phyloP scores from a whole-genome alignment of 345 rosid species.

The Populus nigra region DNA sequence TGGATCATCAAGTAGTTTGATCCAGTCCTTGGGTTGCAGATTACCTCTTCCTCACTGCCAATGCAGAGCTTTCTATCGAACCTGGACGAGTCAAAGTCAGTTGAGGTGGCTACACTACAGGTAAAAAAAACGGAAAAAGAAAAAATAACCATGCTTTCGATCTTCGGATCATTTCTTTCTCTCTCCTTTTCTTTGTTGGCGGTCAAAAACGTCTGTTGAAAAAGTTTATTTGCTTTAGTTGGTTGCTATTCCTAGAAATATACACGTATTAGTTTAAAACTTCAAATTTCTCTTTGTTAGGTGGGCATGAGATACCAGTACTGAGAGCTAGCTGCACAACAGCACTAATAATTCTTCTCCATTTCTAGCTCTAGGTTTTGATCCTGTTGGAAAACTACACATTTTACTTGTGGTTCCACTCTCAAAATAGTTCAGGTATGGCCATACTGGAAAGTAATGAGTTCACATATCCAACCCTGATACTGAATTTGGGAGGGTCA shows the following conservation, averaged over 20 bases:
- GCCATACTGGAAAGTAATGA: not conserved
- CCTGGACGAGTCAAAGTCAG: not conserved
- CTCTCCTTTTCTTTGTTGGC: not conserved
- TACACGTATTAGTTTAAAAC: not conserved
- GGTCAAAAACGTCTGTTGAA: not conserved
- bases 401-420: not conserved
- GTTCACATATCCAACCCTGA: not conserved
- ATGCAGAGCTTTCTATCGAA: conserved; percentile 12
- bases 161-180: not conserved
- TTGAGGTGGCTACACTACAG: not conserved
- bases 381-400: not conserved
- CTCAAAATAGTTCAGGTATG: not conserved
- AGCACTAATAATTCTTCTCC: not conserved
- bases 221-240: not conserved
- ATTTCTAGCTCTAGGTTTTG: not conserved
- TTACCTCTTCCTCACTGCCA: conserved; percentile 53
- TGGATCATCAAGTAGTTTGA: conserved; percentile 28
- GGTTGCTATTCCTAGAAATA: not conserved
- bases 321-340: not conserved
- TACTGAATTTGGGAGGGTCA: not conserved
- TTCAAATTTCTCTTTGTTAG: not conserved
- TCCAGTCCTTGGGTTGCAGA: conserved; percentile 60
- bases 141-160: not conserved
- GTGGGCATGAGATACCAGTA: not conserved
- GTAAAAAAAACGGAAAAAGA: not conserved